These are phyloP conservation scores for Diaporthe aspalathi DNA, from an alignment of 2,329 filamentous ascomycete species.

Conservation along the genomic window DNA sequence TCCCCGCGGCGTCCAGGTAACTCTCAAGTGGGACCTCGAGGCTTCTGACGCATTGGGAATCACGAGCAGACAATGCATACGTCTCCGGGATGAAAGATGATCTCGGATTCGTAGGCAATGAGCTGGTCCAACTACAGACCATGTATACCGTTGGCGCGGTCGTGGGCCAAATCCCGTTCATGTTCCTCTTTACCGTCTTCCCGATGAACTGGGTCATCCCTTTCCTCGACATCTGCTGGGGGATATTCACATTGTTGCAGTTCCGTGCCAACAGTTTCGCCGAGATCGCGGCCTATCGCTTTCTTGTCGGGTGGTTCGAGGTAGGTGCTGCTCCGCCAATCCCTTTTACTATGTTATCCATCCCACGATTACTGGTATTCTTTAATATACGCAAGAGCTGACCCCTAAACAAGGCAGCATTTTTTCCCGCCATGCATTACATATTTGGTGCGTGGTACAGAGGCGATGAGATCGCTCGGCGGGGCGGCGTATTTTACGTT, in stretches of 20 bases:
- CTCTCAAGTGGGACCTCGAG: conserved; percentile 33
- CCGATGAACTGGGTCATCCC: conserved; percentile 64
- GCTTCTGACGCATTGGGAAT: conserved; percentile 1
- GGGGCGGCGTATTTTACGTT: conserved; percentile 64
- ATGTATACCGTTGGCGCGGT: conserved; percentile 64
- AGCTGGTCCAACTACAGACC: conserved; percentile 66
- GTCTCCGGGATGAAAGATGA: conserved; percentile 66
- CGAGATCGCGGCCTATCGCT: conserved; percentile 64
- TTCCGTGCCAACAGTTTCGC: conserved; percentile 61
- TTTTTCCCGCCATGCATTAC: conserved; percentile 56
- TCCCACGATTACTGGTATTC: neutral
- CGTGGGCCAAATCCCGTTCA: conserved; percentile 62
- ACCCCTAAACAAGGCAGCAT: conserved; percentile 45
- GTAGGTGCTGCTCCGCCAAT: conserved; percentile 35
- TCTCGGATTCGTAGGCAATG: conserved; percentile 61
- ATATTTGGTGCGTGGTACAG: conserved; percentile 59
- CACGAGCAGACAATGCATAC: conserved; percentile 62
- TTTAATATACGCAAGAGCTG: neutral
- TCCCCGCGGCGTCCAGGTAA: neutral
- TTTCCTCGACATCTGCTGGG: conserved; percentile 64
- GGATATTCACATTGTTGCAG: conserved; percentile 66
- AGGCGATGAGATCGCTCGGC: conserved; percentile 57
- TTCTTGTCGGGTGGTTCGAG: conserved; percentile 66
- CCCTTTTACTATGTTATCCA: neutral
- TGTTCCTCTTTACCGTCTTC: conserved; percentile 59